Conservation (phyloP, 163 green algal genomes). For the Volvox carteri region DNA sequence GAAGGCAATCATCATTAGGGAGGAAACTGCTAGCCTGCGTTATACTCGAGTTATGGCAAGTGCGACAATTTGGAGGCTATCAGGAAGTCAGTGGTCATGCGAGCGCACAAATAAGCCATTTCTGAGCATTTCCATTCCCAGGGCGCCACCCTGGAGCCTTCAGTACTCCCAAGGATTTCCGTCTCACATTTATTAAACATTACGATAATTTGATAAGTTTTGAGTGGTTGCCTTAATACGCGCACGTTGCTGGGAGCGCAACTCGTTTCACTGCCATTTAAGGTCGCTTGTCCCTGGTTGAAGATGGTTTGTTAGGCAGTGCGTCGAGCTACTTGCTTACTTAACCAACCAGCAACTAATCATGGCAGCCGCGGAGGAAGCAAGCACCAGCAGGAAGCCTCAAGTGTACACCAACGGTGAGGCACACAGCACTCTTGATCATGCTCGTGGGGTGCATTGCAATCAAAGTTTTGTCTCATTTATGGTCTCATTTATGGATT, state of each 20-base stretch:
- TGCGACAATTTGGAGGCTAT: neutral
- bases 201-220: no score
- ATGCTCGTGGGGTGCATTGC: neutral
- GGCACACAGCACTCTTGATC: neutral
- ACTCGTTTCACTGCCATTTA: neutral
- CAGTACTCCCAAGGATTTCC: no score
- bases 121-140: neutral
- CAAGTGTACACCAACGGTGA: slow-evolving; percentile 54
- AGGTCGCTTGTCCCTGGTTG: neutral
- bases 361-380: slow-evolving; percentile 46
- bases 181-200: no score
- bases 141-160: neutral
- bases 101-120: neutral
- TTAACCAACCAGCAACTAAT: slow-evolving; percentile 1
- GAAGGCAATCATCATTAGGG: neutral
- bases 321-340: neutral
- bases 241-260: neutral
- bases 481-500: neutral
- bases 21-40: neutral
- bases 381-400: slow-evolving; percentile 38
- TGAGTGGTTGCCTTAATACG: no score
- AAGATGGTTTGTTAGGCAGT: slow-evolving; percentile 27
- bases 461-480: neutral
- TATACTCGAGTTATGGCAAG: neutral
- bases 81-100: neutral